A percentile compares a stretch with the other conserved stretches of the same genome.
Evolutionary conservation across 257 asterid species (phyloP).

Genomic region (Nicotiana tomentosiformis): DNA sequence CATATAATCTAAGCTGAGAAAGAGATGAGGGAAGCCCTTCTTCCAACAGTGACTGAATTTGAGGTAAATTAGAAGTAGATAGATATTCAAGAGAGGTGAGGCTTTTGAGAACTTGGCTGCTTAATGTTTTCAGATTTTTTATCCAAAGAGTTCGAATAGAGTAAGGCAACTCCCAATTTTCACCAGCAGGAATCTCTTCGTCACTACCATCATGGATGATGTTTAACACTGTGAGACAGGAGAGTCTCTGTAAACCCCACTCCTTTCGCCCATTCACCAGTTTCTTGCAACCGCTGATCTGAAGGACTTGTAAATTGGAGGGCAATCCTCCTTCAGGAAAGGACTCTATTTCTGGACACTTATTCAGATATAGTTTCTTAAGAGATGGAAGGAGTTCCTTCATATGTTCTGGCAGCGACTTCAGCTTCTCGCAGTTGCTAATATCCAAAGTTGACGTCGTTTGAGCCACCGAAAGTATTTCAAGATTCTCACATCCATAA

Average conservation of each 20-base stretch:
- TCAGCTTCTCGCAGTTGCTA: neutral
- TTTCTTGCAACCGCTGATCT: neutral
- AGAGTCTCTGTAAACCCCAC: neutral
- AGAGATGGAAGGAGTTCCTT: conserved; percentile 9
- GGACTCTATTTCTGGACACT: neutral
- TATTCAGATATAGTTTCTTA: too few species aligned
- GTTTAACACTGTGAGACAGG: neutral
- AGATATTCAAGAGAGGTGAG: conserved; percentile 7
- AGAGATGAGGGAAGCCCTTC: neutral
- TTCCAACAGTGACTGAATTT: neutral
- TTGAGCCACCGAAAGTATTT: neutral
- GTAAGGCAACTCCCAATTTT: conserved; percentile 3
- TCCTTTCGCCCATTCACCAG: neutral
- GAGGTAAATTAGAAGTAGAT: fast-evolving
- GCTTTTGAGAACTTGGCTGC: neutral
- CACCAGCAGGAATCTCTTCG: neutral
- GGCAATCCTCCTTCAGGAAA: conserved; percentile 14
- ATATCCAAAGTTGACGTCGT: neutral
- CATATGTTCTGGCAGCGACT: neutral
- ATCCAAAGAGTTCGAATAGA: neutral
- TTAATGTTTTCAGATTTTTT: neutral
- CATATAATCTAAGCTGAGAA: fast-evolving
- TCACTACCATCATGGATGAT: neutral
- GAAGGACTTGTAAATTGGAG: neutral
- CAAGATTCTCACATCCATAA: neutral